phyloP scores from a whole-genome alignment of 2,329 filamentous ascomycete species.

The Nigrospora oryzae region DNA sequence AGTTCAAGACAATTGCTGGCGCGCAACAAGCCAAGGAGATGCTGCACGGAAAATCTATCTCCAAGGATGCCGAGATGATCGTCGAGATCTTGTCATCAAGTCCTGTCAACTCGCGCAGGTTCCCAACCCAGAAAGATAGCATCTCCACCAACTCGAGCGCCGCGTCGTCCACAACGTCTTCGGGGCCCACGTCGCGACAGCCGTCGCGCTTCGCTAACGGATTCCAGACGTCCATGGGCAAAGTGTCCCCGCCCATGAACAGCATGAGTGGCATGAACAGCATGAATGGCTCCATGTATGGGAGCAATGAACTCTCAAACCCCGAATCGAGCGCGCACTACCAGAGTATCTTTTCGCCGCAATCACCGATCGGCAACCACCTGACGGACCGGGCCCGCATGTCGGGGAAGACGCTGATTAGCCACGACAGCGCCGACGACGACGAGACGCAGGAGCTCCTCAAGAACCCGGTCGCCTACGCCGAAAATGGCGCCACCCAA shows the following conservation, averaged over 20 bases:
- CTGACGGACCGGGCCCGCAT: slow-evolving; percentile 52
- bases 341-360: slow-evolving; percentile 61
- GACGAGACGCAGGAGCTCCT: slow-evolving; percentile 67
- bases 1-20: slow-evolving; percentile 42
- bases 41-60: slow-evolving; percentile 46
- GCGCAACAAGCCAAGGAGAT: slow-evolving; percentile 49
- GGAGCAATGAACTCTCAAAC: slow-evolving; percentile 50
- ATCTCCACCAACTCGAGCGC: slow-evolving; percentile 16
- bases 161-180: slow-evolving; percentile 32
- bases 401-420: slow-evolving; percentile 65
- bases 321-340: slow-evolving; percentile 45
- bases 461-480: slow-evolving; percentile 64
- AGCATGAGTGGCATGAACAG: slow-evolving; percentile 19
- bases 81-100: slow-evolving; percentile 48
- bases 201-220: slow-evolving; percentile 49
- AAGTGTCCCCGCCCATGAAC: slow-evolving; percentile 52
- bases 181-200: slow-evolving; percentile 39
- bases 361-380: slow-evolving; percentile 65
- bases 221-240: slow-evolving; percentile 53
- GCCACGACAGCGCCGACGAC: slow-evolving; percentile 57
- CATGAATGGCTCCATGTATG: slow-evolving; percentile 19
- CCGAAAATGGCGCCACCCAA: slow-evolving; percentile 55
- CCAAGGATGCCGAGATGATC: slow-evolving; percentile 46
- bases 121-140: slow-evolving; percentile 36
- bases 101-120: slow-evolving; percentile 33